Conservation (phyloP, 441 rosid species). For the Sinapis alba region DNA sequence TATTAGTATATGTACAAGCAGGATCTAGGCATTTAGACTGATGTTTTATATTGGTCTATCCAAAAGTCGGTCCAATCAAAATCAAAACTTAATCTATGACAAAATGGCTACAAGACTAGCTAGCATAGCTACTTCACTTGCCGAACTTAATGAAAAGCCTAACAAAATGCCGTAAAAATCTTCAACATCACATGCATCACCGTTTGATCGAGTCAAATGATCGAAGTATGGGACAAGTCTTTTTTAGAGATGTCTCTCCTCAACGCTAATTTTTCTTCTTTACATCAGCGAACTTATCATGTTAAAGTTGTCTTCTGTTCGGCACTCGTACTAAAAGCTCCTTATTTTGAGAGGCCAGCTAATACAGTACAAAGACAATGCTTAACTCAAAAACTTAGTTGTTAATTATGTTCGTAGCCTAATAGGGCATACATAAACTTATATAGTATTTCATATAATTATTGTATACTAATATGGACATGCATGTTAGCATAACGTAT, state of each 20-base stretch:
- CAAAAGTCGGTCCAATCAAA: constrained; percentile 27
- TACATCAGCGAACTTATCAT: not conserved
- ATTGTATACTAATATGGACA: not conserved
- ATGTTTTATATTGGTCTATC: constrained; percentile 23
- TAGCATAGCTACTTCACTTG: constrained; percentile 30
- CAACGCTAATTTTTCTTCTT: not conserved
- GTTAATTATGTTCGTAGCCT: not conserved
- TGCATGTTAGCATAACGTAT: constrained; percentile 15
- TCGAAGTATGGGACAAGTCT: not conserved
- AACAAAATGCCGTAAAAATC: constrained; percentile 23
- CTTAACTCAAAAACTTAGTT: not conserved
- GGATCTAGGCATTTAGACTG: constrained; percentile 13
- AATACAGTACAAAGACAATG: not conserved
- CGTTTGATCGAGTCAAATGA: not conserved
- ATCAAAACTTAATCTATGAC: not conserved
- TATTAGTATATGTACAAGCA: constrained; percentile 3
- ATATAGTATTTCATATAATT: not conserved
- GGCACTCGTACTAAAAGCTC: not conserved
- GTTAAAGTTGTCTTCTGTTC: not conserved
- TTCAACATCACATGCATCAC: constrained; percentile 25
- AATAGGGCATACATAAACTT: not conserved
- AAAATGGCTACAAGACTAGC: constrained; percentile 21
- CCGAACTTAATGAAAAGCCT: constrained; percentile 32
- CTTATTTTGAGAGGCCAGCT: not conserved
- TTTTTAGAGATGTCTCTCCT: not conserved